Conservation (phyloP, 768 basidiomycete genomes). For the Termitomyces sp. region DNA sequence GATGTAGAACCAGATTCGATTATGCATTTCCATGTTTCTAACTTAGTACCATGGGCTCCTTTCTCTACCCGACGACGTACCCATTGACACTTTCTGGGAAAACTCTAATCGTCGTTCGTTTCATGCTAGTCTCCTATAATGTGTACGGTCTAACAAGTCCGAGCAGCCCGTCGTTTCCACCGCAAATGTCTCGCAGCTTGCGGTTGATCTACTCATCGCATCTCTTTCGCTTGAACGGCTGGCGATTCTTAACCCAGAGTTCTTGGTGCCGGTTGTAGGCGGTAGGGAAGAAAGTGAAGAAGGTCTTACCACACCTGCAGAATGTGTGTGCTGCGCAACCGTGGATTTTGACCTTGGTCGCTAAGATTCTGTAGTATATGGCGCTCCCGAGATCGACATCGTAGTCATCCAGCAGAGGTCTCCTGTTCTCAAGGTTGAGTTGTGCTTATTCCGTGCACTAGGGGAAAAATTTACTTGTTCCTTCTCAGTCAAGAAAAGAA, state of each 20-base stretch:
- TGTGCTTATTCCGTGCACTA: not conserved
- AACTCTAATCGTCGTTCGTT: constrained; percentile 39
- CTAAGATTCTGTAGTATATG: constrained; percentile 50
- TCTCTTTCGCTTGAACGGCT: constrained; percentile 55
- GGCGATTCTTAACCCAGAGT: constrained; percentile 57
- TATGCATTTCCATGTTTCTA: not conserved
- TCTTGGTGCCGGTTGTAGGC: constrained; percentile 68
- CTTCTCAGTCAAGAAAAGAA: constrained; percentile 55
- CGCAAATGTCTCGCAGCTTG: constrained; percentile 78
- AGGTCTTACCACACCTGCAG: constrained; percentile 70
- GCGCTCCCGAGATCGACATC: constrained; percentile 41
- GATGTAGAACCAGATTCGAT: too few relatives aligned
- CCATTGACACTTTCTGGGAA: constrained; percentile 29
- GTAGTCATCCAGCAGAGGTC: constrained; percentile 75
- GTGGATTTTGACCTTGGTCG: not conserved
- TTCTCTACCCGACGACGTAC: constrained; percentile 20
- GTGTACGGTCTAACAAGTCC: constrained; percentile 7
- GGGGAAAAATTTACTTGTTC: not conserved
- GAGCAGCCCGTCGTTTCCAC: constrained; percentile 67
- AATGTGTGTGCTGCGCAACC: constrained; percentile 47
- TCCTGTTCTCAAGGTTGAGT: constrained; percentile 65
- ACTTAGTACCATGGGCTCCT: not conserved
- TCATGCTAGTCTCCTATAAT: not conserved
- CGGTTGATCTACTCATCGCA: constrained; percentile 68
- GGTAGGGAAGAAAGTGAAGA: constrained; percentile 54